Conservation (phyloP, 83 land plant genomes). For the Diphasiastrum complanatum region DNA sequence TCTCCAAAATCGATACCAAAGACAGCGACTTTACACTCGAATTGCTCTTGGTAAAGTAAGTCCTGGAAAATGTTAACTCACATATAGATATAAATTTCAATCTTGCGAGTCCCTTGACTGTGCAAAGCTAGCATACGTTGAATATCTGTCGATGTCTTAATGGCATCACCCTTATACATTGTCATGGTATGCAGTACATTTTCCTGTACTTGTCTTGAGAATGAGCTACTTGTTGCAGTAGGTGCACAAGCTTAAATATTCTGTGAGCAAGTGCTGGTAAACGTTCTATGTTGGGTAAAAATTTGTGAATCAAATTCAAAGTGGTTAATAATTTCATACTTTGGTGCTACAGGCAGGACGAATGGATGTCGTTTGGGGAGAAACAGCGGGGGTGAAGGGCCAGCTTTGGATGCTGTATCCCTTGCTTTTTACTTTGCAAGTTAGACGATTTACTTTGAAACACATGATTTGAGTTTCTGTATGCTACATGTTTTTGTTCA, state of each 20-base stretch:
- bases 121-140: too few relatives aligned
- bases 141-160: too few relatives aligned
- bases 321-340: background rate
- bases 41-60: slow-evolving; percentile 94
- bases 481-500: too few relatives aligned
- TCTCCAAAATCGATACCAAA: slow-evolving; percentile 88
- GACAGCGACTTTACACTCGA: slow-evolving; percentile 93
- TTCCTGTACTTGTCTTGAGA: too few relatives aligned
- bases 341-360: slow-evolving; percentile 12
- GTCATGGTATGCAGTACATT: too few relatives aligned
- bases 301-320: background rate
- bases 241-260: too few relatives aligned
- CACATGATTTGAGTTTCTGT: too few relatives aligned
- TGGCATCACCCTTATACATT: too few relatives aligned
- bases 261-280: background rate
- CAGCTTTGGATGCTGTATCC: background rate
- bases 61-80: too few relatives aligned
- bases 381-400: background rate
- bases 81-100: slow-evolving; percentile 1
- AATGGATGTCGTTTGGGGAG: slow-evolving; percentile 10
- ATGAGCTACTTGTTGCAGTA: too few relatives aligned
- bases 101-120: background rate
- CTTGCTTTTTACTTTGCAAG: background rate
- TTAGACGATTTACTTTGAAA: too few relatives aligned
- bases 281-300: background rate